Conservation (phyloP, 768 basidiomycete species). For the Saitozyma podzolica region DNA sequence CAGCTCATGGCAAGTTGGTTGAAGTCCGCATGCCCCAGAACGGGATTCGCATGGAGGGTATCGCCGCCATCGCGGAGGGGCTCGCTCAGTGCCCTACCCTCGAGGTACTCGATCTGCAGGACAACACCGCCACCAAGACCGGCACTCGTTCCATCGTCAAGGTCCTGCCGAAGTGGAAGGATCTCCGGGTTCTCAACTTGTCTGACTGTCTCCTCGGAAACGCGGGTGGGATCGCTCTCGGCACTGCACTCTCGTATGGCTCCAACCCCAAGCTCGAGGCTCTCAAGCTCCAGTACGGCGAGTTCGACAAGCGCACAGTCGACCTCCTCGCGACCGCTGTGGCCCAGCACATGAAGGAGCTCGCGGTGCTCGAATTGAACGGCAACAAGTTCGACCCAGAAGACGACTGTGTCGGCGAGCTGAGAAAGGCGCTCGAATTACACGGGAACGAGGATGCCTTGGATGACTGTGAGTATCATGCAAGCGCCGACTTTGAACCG, state of each 20-base stretch:
- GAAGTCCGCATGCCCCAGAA: conserved; percentile 97
- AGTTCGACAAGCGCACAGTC: conserved; percentile 72
- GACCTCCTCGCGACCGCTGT: conserved; percentile 69
- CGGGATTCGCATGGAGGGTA: conserved; percentile 91
- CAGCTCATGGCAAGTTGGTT: conserved; percentile 72
- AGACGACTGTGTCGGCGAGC: conserved; percentile 56
- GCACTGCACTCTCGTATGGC: conserved; percentile 65
- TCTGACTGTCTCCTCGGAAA: conserved; percentile 86
- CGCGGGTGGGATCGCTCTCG: conserved; percentile 70
- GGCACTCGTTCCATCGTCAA: conserved; percentile 62
- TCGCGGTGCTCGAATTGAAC: conserved; percentile 78
- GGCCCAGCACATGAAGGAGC: conserved; percentile 59
- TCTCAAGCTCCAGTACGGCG: conserved; percentile 87
- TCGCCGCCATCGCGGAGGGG: conserved; percentile 73
- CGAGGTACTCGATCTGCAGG: conserved; percentile 83
- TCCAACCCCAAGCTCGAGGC: conserved; percentile 72
- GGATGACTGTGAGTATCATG: conserved; percentile 58
- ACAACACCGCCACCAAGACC: conserved; percentile 58
- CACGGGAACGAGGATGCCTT: conserved; percentile 74
- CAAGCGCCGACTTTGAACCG: neutral
- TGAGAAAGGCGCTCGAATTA: conserved; percentile 54
- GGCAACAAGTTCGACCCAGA: conserved; percentile 63
- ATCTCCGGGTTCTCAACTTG: conserved; percentile 75
- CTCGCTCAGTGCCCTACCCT: conserved; percentile 67
- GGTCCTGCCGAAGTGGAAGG: conserved; percentile 68